Percentiles rank a stretch among this genome's conserved stretches.
These are phyloP conservation scores for Sordaria brevicollis DNA, from an alignment of 495 filamentous ascomycete species.

Conservation along the genomic window DNA sequence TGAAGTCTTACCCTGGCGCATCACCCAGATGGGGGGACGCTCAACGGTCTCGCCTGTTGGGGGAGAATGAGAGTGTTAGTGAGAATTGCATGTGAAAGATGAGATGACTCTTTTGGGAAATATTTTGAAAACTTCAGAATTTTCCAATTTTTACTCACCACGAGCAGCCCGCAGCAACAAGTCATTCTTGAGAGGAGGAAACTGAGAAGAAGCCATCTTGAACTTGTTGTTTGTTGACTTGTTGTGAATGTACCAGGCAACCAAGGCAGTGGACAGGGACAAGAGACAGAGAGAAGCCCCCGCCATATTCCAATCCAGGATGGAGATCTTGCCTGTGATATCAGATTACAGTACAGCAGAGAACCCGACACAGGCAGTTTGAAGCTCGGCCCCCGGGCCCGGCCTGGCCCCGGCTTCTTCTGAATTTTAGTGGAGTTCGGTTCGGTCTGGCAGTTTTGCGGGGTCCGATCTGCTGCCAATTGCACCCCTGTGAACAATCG, in stretches of 20 bases:
- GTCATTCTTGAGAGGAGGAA: conserved; percentile 81
- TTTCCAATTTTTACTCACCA: conserved; percentile 43
- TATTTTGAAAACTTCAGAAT: neutral
- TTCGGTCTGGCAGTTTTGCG: neutral
- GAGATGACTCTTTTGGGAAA: neutral
- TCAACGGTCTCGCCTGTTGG: conserved; percentile 82
- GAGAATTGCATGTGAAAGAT: neutral
- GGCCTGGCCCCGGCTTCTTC: neutral
- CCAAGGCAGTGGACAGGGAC: neutral
- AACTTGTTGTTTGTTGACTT: neutral
- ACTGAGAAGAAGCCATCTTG: conserved; percentile 49
- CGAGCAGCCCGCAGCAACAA: conserved; percentile 77
- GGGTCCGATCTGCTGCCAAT: neutral
- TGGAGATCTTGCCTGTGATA: neutral
- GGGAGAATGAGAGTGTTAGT: neutral
- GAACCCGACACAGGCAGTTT: neutral
- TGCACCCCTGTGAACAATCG: neutral
- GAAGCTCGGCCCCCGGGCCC: neutral
- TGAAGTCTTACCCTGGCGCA: conserved; percentile 74
- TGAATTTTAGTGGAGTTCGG: neutral
- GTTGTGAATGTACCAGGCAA: neutral
- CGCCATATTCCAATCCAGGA: neutral
- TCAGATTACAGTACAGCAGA: neutral
- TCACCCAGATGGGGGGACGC: conserved; percentile 92
- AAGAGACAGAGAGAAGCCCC: neutral